Evolutionary conservation across 169 alveolate genomes (phyloP).

Genomic region (Theileria parva): DNA sequence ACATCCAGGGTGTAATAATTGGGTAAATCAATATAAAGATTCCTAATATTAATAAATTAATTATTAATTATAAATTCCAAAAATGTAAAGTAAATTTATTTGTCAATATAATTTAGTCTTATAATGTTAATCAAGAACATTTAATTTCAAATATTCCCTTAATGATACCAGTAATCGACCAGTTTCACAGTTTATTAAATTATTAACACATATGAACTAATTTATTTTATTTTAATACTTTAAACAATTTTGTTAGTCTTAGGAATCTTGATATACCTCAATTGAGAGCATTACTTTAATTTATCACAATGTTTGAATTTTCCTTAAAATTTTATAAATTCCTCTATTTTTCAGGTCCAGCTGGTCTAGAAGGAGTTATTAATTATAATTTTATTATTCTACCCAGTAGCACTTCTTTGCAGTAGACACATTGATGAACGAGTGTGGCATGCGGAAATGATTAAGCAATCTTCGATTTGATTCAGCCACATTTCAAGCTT

Average conservation of each 20-base stretch:
- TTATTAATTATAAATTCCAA: no score
- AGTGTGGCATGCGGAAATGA: slow-evolving; percentile 28
- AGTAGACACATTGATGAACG: slow-evolving; percentile 38
- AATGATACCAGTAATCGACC: not conserved
- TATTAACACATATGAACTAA: not conserved
- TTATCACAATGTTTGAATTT: not conserved
- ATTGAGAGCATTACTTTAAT: not conserved
- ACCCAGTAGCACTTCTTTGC: slow-evolving; percentile 26
- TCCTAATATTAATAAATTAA: not conserved
- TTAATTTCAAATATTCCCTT: not conserved
- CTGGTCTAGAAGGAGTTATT: not conserved
- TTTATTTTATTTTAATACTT: no score
- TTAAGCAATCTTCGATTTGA: not conserved
- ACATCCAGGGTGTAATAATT: not conserved
- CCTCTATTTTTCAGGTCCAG: not conserved
- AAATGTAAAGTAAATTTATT: no score
- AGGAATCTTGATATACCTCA: not conserved
- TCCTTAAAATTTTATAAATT: not conserved
- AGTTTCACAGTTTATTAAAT: not conserved
- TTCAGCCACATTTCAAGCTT: not conserved
- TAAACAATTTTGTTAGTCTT: not conserved
- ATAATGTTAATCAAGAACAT: not conserved
- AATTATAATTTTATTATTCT: not conserved
- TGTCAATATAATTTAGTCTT: no score
- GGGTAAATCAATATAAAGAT: not conserved